Evolutionary conservation across 352 stramenopile species (phyloP).

Genomic region (Phytophthora cryptogea): DNA sequence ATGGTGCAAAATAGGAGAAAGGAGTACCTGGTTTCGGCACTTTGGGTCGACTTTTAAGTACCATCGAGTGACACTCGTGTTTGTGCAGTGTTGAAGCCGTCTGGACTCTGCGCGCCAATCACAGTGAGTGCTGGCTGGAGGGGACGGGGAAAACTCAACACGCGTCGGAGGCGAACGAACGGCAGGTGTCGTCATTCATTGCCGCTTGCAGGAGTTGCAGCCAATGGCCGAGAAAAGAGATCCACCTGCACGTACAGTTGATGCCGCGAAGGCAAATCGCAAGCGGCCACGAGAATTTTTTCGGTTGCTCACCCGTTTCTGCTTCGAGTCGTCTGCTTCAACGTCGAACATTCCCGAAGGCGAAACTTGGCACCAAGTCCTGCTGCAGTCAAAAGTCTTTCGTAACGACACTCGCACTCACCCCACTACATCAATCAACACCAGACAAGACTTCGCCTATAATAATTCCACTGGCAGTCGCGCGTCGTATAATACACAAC

Average conservation of each 20-base stretch:
- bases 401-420: too few relatives aligned
- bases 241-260: background rate
- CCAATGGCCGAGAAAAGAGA: too few relatives aligned
- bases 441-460: too few relatives aligned
- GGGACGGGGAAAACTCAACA: conserved; percentile 2
- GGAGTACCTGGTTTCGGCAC: background rate
- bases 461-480: too few relatives aligned
- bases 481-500: too few relatives aligned
- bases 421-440: too few relatives aligned
- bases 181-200: background rate
- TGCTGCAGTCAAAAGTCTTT: too few relatives aligned
- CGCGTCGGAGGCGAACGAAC: too few relatives aligned
- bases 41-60: background rate
- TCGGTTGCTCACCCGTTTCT: conserved; percentile 24
- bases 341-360: conserved; percentile 33
- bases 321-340: conserved; percentile 14
- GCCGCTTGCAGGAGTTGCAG: too few relatives aligned
- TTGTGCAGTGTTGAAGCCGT: conserved; percentile 1
- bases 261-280: conserved; percentile 13
- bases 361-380: background rate
- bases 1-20: background rate
- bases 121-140: background rate
- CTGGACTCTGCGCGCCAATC: background rate
- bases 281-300: too few relatives aligned
- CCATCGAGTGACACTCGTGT: background rate